These are phyloP conservation scores for Cryptosporidium andersoni DNA, from an alignment of 169 alveolate genomes.

Conservation along the genomic window DNA sequence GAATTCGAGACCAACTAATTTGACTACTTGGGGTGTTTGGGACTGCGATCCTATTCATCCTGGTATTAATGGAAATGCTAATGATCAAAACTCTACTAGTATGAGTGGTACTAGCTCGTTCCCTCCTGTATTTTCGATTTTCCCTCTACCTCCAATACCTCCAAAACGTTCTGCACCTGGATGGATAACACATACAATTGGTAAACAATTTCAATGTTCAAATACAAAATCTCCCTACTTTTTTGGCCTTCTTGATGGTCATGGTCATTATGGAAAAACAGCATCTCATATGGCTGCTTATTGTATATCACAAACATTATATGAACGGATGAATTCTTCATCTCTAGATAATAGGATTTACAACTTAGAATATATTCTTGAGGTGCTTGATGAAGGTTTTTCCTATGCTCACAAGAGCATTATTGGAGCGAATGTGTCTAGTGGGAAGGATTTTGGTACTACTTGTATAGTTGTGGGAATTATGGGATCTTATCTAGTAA, in stretches of 20 bases:
- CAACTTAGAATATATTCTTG: constrained; percentile 8
- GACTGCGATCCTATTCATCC: constrained; percentile 38
- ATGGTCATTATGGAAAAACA: constrained; percentile 56
- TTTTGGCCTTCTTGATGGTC: constrained; percentile 52
- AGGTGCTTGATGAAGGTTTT: constrained; percentile 23
- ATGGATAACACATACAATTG: constrained; percentile 40
- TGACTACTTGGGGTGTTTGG: constrained; percentile 24
- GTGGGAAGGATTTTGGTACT: constrained; percentile 49
- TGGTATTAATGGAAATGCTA: neutral
- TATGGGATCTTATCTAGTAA: constrained; percentile 23
- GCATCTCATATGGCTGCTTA: constrained; percentile 57
- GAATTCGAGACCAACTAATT: too few species aligned
- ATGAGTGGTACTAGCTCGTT: neutral
- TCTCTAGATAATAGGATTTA: neutral
- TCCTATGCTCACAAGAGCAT: constrained; percentile 44
- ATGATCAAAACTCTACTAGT: neutral
- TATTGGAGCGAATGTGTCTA: constrained; percentile 34
- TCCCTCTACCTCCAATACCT: constrained; percentile 24
- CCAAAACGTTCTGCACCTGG: constrained; percentile 31
- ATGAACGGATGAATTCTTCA: neutral
- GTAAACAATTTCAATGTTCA: neutral
- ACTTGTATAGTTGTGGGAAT: constrained; percentile 62
- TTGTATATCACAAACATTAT: constrained; percentile 17
- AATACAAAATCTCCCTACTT: neutral
- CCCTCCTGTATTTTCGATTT: constrained; percentile 47